Conservation (phyloP, 305 asterid genomes). For the Fraxinus platypoda region DNA sequence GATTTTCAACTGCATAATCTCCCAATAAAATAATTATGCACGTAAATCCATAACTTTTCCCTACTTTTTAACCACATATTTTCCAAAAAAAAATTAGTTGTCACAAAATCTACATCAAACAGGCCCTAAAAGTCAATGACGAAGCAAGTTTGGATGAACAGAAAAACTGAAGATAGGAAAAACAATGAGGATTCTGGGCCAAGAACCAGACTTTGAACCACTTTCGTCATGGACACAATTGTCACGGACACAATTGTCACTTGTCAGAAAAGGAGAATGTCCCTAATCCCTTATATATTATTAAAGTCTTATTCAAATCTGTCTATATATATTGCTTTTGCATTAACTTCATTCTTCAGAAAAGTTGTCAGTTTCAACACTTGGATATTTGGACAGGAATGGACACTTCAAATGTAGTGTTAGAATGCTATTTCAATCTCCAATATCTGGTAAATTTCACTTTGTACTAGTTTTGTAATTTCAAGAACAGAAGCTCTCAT, state of each 20-base stretch:
- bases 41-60: neutral
- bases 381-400: constrained; percentile 11
- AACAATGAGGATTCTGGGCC: constrained; percentile 6
- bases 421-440: neutral
- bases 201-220: constrained; percentile 6
- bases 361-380: constrained; percentile 3
- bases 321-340: neutral
- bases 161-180: constrained; percentile 11
- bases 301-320: constrained; percentile 6
- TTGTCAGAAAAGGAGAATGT: neutral
- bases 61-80: neutral
- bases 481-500: constrained; percentile 1
- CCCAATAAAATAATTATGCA: neutral
- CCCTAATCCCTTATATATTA: neutral
- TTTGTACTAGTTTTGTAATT: neutral
- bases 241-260: neutral
- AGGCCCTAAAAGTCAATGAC: neutral
- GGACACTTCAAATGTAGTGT: neutral
- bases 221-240: neutral
- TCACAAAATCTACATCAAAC: neutral
- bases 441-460: neutral
- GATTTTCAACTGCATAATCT: neutral
- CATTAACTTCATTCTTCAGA: neutral
- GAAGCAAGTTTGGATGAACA: constrained; percentile 11
- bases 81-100: neutral